Evolutionary conservation across 768 basidiomycete genomes (phyloP).

Genomic region (Mrakia blollopis): DNA sequence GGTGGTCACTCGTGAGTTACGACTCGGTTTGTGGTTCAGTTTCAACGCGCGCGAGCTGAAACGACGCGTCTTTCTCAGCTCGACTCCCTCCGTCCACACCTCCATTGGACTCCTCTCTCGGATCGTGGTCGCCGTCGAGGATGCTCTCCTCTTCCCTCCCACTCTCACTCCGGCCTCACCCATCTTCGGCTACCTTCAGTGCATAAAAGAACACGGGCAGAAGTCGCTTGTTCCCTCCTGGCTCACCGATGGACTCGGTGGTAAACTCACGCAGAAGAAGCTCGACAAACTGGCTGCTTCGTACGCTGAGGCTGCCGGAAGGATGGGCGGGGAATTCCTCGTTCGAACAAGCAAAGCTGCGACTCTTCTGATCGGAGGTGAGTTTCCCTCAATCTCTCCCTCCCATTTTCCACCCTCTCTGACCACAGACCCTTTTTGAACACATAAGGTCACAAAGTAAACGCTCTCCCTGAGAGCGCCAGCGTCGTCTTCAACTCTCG

Average conservation of each 20-base stretch:
- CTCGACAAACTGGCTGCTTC: slow-evolving; percentile 27
- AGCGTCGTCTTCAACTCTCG: slow-evolving; percentile 30
- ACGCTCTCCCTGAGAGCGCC: slow-evolving; percentile 27
- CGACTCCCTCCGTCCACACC: slow-evolving; percentile 23
- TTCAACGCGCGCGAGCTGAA: not conserved
- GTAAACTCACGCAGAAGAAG: slow-evolving; percentile 26
- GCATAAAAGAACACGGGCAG: slow-evolving; percentile 23
- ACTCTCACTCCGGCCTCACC: slow-evolving; percentile 25
- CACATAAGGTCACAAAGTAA: not conserved
- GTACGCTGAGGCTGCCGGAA: slow-evolving; percentile 26
- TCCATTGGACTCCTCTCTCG: slow-evolving; percentile 24
- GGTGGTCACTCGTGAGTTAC: slow-evolving; percentile 24
- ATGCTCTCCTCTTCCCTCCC: slow-evolving; percentile 30
- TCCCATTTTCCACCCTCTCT: not conserved
- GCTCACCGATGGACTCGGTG: slow-evolving; percentile 23
- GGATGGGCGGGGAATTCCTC: slow-evolving; percentile 26
- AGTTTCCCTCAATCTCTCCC: not conserved
- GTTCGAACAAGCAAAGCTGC: slow-evolving; percentile 30
- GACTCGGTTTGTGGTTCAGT: not conserved
- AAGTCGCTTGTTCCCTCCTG: slow-evolving; percentile 24
- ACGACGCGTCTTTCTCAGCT: not conserved
- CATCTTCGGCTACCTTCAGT: slow-evolving; percentile 29
- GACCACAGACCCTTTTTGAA: not conserved
- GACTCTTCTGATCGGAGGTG: slow-evolving; percentile 23
- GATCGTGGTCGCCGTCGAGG: slow-evolving; percentile 30